Percentiles rank a stretch among this genome's conserved stretches.
phyloP scores from a whole-genome alignment of 257 asterid genomes.

The Scutellaria baicalensis region DNA sequence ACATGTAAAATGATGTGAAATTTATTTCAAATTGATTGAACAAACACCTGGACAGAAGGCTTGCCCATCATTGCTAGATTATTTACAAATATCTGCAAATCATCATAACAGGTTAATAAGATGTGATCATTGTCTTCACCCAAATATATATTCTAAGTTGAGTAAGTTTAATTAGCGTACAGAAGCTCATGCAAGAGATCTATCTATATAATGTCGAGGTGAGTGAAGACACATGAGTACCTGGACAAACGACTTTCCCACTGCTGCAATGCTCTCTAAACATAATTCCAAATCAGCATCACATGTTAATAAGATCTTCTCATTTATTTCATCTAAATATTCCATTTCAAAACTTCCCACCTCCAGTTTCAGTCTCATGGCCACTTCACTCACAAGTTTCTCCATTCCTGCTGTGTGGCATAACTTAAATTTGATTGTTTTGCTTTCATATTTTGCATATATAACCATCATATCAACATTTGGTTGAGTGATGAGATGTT shows the following conservation, averaged over 20 bases:
- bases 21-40: background rate
- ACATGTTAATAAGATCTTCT: background rate
- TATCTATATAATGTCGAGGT: too few species aligned
- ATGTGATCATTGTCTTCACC: too few species aligned
- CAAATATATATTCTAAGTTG: too few species aligned
- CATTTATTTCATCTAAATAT: slow-evolving; percentile 13
- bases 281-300: slow-evolving; percentile 2
- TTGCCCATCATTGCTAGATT: too few species aligned
- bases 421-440: slow-evolving; percentile 4
- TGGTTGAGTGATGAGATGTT: background rate
- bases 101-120: too few species aligned
- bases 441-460: background rate
- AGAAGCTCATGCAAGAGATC: too few species aligned
- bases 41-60: background rate
- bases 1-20: background rate
- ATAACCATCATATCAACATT: background rate
- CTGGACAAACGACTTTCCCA: background rate
- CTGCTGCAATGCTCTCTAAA: background rate
- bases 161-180: too few species aligned
- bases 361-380: slow-evolving; percentile 2
- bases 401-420: background rate
- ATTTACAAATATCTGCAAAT: too few species aligned
- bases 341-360: slow-evolving; percentile 9
- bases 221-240: too few species aligned
- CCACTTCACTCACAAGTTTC: slow-evolving; percentile 11